Conservation (phyloP, 768 basidiomycete species). For the Paxillus ammoniavirescens region DNA sequence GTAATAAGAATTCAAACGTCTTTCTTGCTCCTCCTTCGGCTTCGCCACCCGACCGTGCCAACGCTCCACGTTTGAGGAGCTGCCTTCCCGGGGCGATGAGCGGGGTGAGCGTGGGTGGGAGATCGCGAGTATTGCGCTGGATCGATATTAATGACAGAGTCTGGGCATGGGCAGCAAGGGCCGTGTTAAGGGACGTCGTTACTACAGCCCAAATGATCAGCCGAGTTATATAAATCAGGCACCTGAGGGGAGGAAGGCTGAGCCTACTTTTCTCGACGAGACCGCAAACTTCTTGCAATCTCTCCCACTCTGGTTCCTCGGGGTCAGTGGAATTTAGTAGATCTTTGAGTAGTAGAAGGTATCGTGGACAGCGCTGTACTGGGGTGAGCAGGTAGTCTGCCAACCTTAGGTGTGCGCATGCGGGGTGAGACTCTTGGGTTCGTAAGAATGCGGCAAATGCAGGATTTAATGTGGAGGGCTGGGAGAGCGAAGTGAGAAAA, state of each 20-base stretch:
- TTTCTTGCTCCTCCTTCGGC: conserved; percentile 33
- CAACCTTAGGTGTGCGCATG: conserved; percentile 72
- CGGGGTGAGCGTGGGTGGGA: conserved; percentile 76
- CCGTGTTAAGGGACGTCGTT: conserved; percentile 73
- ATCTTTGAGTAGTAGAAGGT: conserved; percentile 81
- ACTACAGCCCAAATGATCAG: conserved; percentile 44
- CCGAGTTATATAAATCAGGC: conserved; percentile 1
- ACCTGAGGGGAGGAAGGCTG: not conserved
- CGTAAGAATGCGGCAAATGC: conserved; percentile 64
- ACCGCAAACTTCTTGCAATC: conserved; percentile 55
- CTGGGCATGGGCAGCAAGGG: conserved; percentile 74
- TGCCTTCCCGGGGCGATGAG: conserved; percentile 80
- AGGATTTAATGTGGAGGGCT: conserved; percentile 38
- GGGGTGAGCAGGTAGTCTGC: conserved; percentile 85
- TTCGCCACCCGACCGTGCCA: conserved; percentile 51
- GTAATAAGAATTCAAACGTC: conserved; percentile 72
- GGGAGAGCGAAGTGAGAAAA: conserved; percentile 53
- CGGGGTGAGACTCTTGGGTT: conserved; percentile 63
- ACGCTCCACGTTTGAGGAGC: conserved; percentile 64
- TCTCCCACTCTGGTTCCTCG: conserved; percentile 65
- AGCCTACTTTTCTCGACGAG: conserved; percentile 76
- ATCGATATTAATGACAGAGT: conserved; percentile 74
- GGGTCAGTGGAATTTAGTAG: conserved; percentile 64
- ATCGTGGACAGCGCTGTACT: conserved; percentile 86
- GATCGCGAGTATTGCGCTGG: conserved; percentile 71